These are phyloP conservation scores for Telfairia occidentalis DNA, from an alignment of 331 rosid species.

Conservation along the genomic window DNA sequence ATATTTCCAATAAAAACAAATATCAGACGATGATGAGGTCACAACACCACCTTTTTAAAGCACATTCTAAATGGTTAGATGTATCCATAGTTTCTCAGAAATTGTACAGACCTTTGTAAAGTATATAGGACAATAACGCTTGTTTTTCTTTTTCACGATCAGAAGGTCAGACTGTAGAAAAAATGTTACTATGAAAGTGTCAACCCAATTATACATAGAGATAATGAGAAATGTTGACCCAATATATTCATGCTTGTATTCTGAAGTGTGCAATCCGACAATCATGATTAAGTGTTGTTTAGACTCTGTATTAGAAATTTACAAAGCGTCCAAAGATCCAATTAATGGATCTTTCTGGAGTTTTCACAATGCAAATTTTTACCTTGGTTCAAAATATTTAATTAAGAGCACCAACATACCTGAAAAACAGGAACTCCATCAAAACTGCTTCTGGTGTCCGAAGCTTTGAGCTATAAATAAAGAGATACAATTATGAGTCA, in stretches of 20 bases:
- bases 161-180: constrained; percentile 77
- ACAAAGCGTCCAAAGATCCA: background rate
- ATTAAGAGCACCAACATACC: constrained; percentile 36
- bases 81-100: constrained; percentile 4
- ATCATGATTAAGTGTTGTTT: background rate
- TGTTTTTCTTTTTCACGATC: constrained; percentile 77
- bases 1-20: constrained; percentile 18
- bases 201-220: background rate
- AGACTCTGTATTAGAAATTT: background rate
- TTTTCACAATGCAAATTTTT: background rate
- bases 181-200: background rate
- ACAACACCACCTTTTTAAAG: background rate
- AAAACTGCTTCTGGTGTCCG: constrained; percentile 42
- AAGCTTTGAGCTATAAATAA: constrained; percentile 48
- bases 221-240: background rate
- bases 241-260: background rate
- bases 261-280: background rate
- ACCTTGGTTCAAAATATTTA: background rate
- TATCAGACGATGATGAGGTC: constrained; percentile 3
- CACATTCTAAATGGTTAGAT: background rate
- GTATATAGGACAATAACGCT: constrained; percentile 86
- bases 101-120: constrained; percentile 65
- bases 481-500: constrained; percentile 16
- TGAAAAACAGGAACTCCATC: constrained; percentile 96
- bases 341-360: background rate